Evolutionary conservation across 108 stramenopile genomes (phyloP).

Genomic region (Skeletonema grethae): DNA sequence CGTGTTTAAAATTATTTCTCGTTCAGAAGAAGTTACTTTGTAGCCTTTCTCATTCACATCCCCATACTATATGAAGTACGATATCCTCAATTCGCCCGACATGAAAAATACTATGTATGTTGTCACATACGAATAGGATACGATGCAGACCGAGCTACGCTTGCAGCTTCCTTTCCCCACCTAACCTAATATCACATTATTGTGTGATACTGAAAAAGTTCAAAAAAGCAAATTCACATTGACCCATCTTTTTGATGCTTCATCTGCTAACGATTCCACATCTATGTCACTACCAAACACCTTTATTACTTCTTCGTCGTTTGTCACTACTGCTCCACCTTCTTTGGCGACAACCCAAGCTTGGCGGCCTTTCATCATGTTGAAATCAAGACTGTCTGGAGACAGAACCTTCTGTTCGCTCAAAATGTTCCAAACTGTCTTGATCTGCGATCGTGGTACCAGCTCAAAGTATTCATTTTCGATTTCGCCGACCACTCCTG

Average conservation of each 20-base stretch:
- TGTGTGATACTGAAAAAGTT: too few species aligned
- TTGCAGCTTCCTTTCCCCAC: too few species aligned
- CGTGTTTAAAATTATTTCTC: too few species aligned
- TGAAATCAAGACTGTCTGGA: slow-evolving; percentile 10
- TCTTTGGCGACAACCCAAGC: slow-evolving; percentile 33
- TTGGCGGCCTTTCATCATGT: slow-evolving; percentile 18
- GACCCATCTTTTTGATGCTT: slow-evolving; percentile 37
- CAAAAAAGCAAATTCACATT: slow-evolving; percentile 17
- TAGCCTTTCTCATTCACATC: too few species aligned
- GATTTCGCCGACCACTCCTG: slow-evolving; percentile 43
- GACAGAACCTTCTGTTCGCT: slow-evolving; percentile 16
- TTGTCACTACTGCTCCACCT: not conserved
- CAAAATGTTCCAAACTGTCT: slow-evolving; percentile 28
- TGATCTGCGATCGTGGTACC: slow-evolving; percentile 13
- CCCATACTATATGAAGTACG: too few species aligned
- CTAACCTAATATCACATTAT: too few species aligned
- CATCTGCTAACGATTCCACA: slow-evolving; percentile 29
- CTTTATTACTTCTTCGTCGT: not conserved
- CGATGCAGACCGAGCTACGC: too few species aligned
- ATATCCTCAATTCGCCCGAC: too few species aligned
- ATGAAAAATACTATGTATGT: too few species aligned
- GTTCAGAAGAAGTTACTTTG: too few species aligned
- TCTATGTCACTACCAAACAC: slow-evolving; percentile 39
- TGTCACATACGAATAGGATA: too few species aligned
- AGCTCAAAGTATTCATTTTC: slow-evolving; percentile 38